phyloP scores from a whole-genome alignment of 352 stramenopile genomes.

The Plasmopara muralis region DNA sequence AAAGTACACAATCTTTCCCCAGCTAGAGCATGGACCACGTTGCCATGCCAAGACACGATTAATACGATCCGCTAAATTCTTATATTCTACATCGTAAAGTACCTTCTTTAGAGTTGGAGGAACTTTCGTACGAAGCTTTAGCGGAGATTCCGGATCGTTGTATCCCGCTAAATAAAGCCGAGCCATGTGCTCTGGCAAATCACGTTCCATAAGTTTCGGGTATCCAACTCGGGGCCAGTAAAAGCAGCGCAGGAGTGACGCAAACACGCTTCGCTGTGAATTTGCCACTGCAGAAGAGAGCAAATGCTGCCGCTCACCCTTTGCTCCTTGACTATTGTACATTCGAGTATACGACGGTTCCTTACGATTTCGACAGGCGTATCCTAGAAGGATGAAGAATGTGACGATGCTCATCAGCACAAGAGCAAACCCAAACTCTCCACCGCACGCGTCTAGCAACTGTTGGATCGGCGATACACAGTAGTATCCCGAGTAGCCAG shows the following conservation, averaged over 20 bases:
- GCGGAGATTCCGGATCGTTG: slow-evolving; percentile 54
- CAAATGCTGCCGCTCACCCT: slow-evolving; percentile 60
- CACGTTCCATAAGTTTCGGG: slow-evolving; percentile 70
- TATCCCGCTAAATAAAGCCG: slow-evolving; percentile 63
- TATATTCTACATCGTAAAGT: slow-evolving; percentile 63
- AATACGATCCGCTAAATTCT: slow-evolving; percentile 52
- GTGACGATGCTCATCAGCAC: slow-evolving; percentile 58
- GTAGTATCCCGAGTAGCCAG: slow-evolving; percentile 62
- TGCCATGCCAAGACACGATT: slow-evolving; percentile 58
- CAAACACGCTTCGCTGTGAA: slow-evolving; percentile 47
- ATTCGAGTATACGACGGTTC: slow-evolving; percentile 52
- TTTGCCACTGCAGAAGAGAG: slow-evolving; percentile 50
- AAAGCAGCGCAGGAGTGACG: slow-evolving; percentile 52
- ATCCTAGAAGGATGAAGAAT: slow-evolving; percentile 70
- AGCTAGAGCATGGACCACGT: slow-evolving; percentile 37
- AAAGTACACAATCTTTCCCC: slow-evolving; percentile 52
- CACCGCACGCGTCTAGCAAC: slow-evolving; percentile 65
- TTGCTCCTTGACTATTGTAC: slow-evolving; percentile 38
- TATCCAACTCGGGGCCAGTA: slow-evolving; percentile 74
- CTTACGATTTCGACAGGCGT: slow-evolving; percentile 61
- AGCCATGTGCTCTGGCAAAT: slow-evolving; percentile 76
- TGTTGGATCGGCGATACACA: slow-evolving; percentile 75
- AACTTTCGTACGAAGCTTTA: slow-evolving; percentile 56
- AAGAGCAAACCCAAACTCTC: slow-evolving; percentile 63
- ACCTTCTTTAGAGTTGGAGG: slow-evolving; percentile 51